Conservation (phyloP, 768 basidiomycete genomes). For the Russula sp. region DNA sequence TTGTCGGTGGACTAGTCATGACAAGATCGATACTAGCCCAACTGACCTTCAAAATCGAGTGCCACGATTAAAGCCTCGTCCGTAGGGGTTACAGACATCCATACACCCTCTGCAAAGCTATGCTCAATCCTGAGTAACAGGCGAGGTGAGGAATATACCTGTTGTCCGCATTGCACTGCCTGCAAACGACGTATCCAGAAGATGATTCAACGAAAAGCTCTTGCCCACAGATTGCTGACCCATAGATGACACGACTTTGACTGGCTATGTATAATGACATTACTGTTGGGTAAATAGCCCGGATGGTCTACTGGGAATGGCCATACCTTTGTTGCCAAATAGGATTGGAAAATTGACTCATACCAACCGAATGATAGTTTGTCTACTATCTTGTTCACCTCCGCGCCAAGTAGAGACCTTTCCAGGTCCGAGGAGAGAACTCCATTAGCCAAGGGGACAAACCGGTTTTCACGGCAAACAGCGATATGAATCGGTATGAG, state of each 20-base stretch:
- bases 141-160: conserved; percentile 24
- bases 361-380: conserved; percentile 58
- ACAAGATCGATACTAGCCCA: not conserved
- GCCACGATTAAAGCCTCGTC: conserved; percentile 49
- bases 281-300: not conserved
- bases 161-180: conserved; percentile 62
- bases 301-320: not conserved
- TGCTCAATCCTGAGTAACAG: not conserved
- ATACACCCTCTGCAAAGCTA: conserved; percentile 44
- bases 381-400: conserved; percentile 51
- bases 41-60: conserved; percentile 57
- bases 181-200: conserved; percentile 59
- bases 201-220: conserved; percentile 52
- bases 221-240: conserved; percentile 65
- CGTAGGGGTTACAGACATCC: conserved; percentile 63
- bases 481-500: conserved; percentile 63
- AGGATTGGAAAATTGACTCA: conserved; percentile 57
- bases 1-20: not conserved
- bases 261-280: conserved; percentile 36
- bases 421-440: conserved; percentile 46
- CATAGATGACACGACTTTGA: conserved; percentile 63
- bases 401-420: conserved; percentile 49
- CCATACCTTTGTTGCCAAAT: conserved; percentile 50
- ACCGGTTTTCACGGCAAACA: conserved; percentile 52
- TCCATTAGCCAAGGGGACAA: conserved; percentile 56